Conservation (phyloP, 225 moss, liverwort and hornwort species). For the Climacium dendroides region DNA sequence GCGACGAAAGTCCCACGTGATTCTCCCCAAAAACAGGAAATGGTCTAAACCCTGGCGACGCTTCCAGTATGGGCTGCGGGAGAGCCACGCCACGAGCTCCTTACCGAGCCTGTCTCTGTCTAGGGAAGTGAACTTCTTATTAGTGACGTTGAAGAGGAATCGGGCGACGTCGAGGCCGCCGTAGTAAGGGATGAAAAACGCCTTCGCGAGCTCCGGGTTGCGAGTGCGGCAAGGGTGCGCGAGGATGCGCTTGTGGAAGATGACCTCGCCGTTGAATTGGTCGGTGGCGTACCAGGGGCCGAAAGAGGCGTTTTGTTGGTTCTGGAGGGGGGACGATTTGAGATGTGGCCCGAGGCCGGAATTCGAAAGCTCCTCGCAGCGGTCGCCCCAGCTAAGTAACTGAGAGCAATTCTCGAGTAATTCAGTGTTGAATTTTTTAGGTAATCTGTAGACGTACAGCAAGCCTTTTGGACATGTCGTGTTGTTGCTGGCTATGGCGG, state of each 20-base stretch:
- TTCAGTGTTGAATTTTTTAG: constrained; percentile 15
- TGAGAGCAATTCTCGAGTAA: constrained; percentile 24
- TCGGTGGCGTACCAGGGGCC: constrained; percentile 59
- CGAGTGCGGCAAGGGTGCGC: constrained; percentile 60
- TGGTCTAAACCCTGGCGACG: constrained; percentile 40
- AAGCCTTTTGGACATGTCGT: background rate
- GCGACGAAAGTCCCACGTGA: constrained; percentile 23
- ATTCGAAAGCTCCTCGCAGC: constrained; percentile 19
- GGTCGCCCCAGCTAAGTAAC: background rate
- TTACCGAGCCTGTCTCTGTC: background rate
- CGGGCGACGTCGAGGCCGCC: constrained; percentile 70
- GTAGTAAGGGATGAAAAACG: constrained; percentile 78
- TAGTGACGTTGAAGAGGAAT: constrained; percentile 38
- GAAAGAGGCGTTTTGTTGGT: constrained; percentile 13
- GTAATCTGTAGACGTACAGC: constrained; percentile 13
- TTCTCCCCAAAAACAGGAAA: constrained; percentile 21
- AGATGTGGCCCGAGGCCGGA: constrained; percentile 8
- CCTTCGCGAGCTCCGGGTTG: constrained; percentile 30
- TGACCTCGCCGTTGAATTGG: constrained; percentile 65
- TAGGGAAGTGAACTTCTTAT: background rate
- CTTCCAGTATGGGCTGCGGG: constrained; percentile 8
- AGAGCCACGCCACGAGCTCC: constrained; percentile 1
- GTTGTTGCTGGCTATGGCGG: background rate
- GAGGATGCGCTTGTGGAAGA: constrained; percentile 52
- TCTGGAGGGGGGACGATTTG: background rate